Base-by-base conservation (phyloP, 371 early-diverging fungal genomes). In the Lichtheimia ornata region DNA sequence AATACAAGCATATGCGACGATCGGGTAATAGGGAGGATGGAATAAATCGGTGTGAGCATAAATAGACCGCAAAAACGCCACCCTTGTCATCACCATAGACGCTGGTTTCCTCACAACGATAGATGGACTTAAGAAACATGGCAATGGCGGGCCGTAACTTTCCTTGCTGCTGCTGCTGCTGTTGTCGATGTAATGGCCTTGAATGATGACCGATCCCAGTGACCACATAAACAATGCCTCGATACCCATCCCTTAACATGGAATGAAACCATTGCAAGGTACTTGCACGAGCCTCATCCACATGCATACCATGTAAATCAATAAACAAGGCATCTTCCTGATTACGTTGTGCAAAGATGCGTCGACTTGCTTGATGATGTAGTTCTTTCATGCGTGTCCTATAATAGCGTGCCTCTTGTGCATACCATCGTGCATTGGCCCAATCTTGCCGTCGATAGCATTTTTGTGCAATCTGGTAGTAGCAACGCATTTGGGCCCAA, bases 291-390 rank as follows among this genome's bases (percentile, higher is more conserved):
- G 83, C 80, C 61, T 86, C 86, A 40, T 83, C 82, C 47, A 82
- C 77, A 64, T 84, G 84, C 41, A 86, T 66, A 1, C 86, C 84
- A 71, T 86, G 86, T 2, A 86, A 66, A 70, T 86, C 86, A 56
- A 86, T 74, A 71, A 77, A 84, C 13, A 56, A 27, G 0, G 83
- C 73, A 51, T 79, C 74, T 61, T 72, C 66, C 50, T 73, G 69
- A 18, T 83, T 80, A 40, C 84, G 65, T 4, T 73, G 69, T 12
- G 78, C 70, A 63, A 82, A 82, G 14, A 86, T 86, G 53, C 77
- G 72, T 50, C 75, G 72, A 58, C 84, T 80, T 4, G 84, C 86
- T 56, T 76, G 76, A 11, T 70, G 67, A 62, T 86, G 86, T 30
- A 78, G 73, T 51, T 78, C 72, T 64, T 74, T 76, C 84, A 86